Conservation (phyloP, 495 filamentous ascomycete genomes). For the Paragyromitra xinjiangensis region DNA sequence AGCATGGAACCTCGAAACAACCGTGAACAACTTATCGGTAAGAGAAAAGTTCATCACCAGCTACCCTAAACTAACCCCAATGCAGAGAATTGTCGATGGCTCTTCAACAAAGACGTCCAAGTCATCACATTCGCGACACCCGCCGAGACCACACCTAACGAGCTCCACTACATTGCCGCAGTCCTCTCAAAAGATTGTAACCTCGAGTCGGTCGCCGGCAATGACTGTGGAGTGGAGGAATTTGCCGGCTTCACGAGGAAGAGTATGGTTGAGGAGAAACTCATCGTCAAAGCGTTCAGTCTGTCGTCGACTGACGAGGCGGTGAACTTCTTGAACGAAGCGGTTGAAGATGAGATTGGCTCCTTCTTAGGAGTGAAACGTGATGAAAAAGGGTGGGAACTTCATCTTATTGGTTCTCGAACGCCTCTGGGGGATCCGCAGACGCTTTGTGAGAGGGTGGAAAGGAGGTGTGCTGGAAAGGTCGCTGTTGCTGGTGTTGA, state of each 20-base stretch:
- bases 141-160: not conserved
- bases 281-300: not conserved
- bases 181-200: not conserved
- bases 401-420: not conserved
- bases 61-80: not conserved
- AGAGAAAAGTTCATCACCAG: not conserved
- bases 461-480: too few relatives aligned
- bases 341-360: not conserved
- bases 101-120: not conserved
- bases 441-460: not conserved
- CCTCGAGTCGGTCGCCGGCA: not conserved
- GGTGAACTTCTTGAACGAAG: not conserved
- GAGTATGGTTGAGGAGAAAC: not conserved
- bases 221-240: not conserved
- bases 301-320: not conserved
- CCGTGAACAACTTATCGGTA: not conserved
- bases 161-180: not conserved
- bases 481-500: not conserved
- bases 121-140: not conserved
- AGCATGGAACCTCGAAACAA: not conserved
- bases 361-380: not conserved
- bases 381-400: not conserved
- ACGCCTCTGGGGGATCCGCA: not conserved
- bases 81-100: not conserved
- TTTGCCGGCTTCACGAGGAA: not conserved